A percentile compares a stretch with the other conserved stretches of the same genome.
These are phyloP conservation scores for Dillenia turbinata DNA, from an alignment of 164 flowering plant genomes.

Conservation along the genomic window DNA sequence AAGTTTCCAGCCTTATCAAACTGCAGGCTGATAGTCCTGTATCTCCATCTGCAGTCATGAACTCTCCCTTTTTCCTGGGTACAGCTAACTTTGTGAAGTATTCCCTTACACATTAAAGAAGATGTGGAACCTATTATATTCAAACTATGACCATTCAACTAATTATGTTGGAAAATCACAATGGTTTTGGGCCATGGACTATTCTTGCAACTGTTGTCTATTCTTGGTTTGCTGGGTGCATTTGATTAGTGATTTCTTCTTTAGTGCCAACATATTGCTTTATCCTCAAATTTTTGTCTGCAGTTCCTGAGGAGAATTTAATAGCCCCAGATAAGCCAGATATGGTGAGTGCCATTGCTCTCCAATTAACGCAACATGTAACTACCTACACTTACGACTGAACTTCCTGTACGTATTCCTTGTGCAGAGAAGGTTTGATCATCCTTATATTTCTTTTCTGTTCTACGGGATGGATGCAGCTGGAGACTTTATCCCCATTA, in stretches of 20 bases:
- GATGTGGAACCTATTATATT: too few species aligned
- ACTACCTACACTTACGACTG: not conserved
- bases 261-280: too few species aligned
- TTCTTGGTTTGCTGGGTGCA: not conserved
- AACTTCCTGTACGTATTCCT: not conserved
- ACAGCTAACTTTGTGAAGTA: too few species aligned
- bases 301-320: constrained; percentile 92
- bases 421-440: constrained; percentile 79
- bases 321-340: constrained; percentile 64
- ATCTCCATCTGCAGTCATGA: too few species aligned
- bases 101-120: too few species aligned
- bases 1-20: not conserved
- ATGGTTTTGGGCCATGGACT: too few species aligned
- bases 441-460: constrained; percentile 81
- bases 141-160: too few species aligned
- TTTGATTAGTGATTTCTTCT: not conserved
- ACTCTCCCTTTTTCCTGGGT: too few species aligned
- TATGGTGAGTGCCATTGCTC: constrained; percentile 38
- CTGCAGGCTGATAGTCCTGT: not conserved
- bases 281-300: constrained; percentile 9
- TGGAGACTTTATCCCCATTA: constrained; percentile 90
- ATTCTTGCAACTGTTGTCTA: not conserved
- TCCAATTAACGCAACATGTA: not conserved
- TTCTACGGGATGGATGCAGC: constrained; percentile 84
- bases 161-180: too few species aligned